Evolutionary conservation across 148 eudicot genomes (phyloP).

Genomic region (Amaranthus cruentus): DNA sequence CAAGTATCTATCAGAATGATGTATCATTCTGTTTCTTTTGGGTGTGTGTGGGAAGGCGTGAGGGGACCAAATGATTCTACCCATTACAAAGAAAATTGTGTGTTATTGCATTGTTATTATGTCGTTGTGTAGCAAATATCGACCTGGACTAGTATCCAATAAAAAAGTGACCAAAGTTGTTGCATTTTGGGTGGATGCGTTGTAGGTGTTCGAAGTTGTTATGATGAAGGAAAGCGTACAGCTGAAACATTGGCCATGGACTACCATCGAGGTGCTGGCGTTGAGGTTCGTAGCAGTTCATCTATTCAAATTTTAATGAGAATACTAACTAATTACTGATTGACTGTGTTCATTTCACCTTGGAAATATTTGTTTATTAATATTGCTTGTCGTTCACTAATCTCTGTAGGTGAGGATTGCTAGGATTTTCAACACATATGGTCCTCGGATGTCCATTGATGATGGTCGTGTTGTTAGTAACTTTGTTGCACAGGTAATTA

Average conservation of each 20-base stretch:
- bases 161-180: background rate
- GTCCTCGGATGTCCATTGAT: slow-evolving; percentile 97
- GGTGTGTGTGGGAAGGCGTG: too few relatives aligned
- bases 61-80: too few relatives aligned
- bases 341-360: background rate
- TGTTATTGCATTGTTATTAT: background rate
- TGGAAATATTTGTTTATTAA: background rate
- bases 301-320: background rate
- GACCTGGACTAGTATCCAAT: background rate
- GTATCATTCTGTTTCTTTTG: background rate
- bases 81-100: background rate
- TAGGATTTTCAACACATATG: slow-evolving; percentile 96
- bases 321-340: slow-evolving; percentile 1
- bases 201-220: slow-evolving; percentile 97
- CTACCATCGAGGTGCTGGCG: slow-evolving; percentile 96
- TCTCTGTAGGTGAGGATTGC: slow-evolving; percentile 84
- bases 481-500: slow-evolving; percentile 88
- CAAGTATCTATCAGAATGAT: background rate
- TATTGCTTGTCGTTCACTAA: background rate
- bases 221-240: slow-evolving; percentile 95
- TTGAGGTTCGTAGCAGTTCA: slow-evolving; percentile 54
- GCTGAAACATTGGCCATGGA: slow-evolving; percentile 99
- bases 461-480: slow-evolving; percentile 99
- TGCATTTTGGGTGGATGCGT: slow-evolving; percentile 4
- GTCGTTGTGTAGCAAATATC: background rate